Conservation (phyloP, 2,329 filamentous ascomycete genomes). For the Aspergillus oerlinghausenensis region DNA sequence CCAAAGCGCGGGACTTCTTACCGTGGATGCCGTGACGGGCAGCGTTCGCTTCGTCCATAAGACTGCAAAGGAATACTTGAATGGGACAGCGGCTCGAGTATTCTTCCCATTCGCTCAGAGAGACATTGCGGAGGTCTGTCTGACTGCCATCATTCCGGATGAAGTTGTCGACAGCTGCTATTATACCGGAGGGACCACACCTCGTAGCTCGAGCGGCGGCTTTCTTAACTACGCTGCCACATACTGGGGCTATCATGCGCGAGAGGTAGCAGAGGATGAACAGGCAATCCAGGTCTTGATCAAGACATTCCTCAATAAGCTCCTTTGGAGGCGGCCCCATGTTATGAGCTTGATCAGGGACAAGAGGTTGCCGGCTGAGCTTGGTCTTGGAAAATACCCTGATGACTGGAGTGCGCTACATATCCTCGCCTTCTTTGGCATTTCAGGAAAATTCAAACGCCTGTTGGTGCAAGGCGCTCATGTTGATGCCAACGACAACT, state of each 20-base stretch:
- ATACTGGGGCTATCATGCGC: slow-evolving; percentile 29
- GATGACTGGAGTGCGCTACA: slow-evolving; percentile 27
- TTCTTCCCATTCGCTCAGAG: slow-evolving; percentile 27
- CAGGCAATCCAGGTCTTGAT: slow-evolving; percentile 27
- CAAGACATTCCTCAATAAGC: slow-evolving; percentile 30
- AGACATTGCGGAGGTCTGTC: slow-evolving; percentile 26
- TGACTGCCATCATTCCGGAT: slow-evolving; percentile 23
- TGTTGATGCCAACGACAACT: slow-evolving; percentile 22
- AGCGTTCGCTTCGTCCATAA: slow-evolving; percentile 26
- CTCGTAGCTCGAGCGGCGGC: slow-evolving; percentile 8
- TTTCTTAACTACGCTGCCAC: slow-evolving; percentile 24
- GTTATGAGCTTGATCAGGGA: slow-evolving; percentile 5
- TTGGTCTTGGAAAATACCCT: slow-evolving; percentile 24
- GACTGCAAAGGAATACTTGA: slow-evolving; percentile 28
- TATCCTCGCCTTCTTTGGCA: slow-evolving; percentile 26
- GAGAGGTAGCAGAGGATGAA: slow-evolving; percentile 25
- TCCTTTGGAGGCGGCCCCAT: slow-evolving; percentile 27
- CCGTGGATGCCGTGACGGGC: slow-evolving; percentile 20
- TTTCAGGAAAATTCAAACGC: slow-evolving; percentile 20
- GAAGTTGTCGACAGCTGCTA: slow-evolving; percentile 32
- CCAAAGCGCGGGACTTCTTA: slow-evolving; percentile 21
- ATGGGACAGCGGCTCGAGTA: slow-evolving; percentile 21
- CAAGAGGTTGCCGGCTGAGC: slow-evolving; percentile 13
- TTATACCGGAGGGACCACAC: slow-evolving; percentile 5
- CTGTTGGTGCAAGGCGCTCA: slow-evolving; percentile 23